These are phyloP conservation scores for Solanum etuberosum DNA, from an alignment of 257 asterid genomes.

Conservation along the genomic window DNA sequence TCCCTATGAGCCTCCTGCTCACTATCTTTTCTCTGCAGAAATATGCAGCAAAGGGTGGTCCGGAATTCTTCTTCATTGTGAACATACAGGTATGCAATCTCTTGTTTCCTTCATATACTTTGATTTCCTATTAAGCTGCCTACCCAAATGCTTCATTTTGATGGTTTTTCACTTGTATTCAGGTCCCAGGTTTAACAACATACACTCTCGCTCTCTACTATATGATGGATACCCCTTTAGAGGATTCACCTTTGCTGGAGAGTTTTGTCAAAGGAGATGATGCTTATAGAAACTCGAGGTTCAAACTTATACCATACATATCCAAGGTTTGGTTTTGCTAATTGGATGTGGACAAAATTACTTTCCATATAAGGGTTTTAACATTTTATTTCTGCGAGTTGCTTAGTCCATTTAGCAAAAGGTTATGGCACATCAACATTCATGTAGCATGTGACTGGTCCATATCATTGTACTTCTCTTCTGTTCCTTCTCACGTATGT, in stretches of 20 bases:
- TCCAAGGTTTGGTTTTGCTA: constrained; percentile 52
- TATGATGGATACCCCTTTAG: constrained; percentile 81
- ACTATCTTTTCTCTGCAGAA: constrained; percentile 39
- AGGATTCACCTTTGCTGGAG: constrained; percentile 85
- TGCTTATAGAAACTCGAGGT: constrained; percentile 90
- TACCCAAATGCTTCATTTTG: background rate
- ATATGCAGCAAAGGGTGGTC: constrained; percentile 88
- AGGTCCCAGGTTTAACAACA: constrained; percentile 96
- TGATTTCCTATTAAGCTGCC: background rate
- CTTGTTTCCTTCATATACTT: background rate
- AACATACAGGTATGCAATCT: constrained; percentile 69
- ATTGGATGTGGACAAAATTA: background rate
- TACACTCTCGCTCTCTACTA: constrained; percentile 80
- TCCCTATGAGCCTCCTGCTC: constrained; percentile 7
- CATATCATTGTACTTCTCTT: background rate
- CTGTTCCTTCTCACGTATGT: background rate
- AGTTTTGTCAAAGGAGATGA: constrained; percentile 91
- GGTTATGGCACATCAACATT: background rate
- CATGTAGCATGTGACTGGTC: background rate
- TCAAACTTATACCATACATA: constrained; percentile 97
- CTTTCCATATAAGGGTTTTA: background rate
- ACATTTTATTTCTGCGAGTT: background rate
- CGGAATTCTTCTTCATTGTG: constrained; percentile 86
- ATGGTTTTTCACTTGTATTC: background rate
- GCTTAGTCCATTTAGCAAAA: background rate